phyloP scores from a whole-genome alignment of 2,329 filamentous ascomycete genomes.

The Talaromyces verruculosus region DNA sequence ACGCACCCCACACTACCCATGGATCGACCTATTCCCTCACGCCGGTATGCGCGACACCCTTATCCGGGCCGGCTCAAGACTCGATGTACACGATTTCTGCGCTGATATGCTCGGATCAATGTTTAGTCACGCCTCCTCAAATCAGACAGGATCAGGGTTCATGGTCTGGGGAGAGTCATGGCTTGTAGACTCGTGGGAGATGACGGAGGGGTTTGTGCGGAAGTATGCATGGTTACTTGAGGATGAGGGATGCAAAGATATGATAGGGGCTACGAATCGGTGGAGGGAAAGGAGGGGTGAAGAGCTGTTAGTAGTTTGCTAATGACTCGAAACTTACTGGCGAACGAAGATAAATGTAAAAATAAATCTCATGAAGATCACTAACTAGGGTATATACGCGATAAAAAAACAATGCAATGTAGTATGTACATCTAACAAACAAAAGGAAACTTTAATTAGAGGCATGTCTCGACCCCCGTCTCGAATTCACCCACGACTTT shows the following conservation, averaged over 20 bases:
- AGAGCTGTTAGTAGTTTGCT: background rate
- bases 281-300: background rate
- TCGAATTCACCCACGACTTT: slow-evolving; percentile 14
- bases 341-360: background rate
- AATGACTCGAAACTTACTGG: background rate
- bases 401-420: background rate
- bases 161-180: background rate
- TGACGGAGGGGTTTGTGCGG: background rate
- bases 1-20: background rate
- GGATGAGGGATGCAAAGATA: background rate
- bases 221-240: background rate
- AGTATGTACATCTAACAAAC: background rate
- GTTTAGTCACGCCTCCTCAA: background rate
- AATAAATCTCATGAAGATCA: background rate
- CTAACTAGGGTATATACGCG: slow-evolving; percentile 17
- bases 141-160: background rate
- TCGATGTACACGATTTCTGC: background rate
- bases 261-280: background rate
- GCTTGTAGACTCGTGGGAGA: background rate
- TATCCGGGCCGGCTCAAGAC: background rate
- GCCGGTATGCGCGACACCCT: background rate
- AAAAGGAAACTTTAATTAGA: background rate
- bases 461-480: slow-evolving; percentile 9
- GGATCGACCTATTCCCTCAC: background rate
- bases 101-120: background rate